Evolutionary conservation across 2,329 filamentous ascomycete species (phyloP).

Genomic region (Xylariaceae sp.): DNA sequence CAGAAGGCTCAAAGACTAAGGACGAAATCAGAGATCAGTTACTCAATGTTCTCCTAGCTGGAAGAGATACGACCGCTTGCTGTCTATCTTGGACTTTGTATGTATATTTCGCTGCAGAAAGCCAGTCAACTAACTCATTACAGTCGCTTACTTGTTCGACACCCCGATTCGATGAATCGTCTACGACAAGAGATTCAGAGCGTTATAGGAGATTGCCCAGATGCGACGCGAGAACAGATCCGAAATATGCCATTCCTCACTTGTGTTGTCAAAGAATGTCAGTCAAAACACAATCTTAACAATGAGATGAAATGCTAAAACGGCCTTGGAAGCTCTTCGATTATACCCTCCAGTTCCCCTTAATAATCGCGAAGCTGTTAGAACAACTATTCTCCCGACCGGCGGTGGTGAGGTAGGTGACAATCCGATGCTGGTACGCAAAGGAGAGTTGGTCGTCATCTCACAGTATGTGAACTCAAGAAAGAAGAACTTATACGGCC

Average conservation of each 20-base stretch:
- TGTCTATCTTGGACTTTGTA: slow-evolving; percentile 25
- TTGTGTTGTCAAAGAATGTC: slow-evolving; percentile 15
- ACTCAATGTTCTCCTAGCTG: slow-evolving; percentile 24
- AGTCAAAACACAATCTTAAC: background rate
- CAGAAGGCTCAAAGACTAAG: slow-evolving; percentile 1
- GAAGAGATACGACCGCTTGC: slow-evolving; percentile 25
- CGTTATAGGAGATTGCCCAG: slow-evolving; percentile 14
- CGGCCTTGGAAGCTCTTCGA: slow-evolving; percentile 38
- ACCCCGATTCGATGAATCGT: background rate
- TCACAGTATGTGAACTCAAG: slow-evolving; percentile 19
- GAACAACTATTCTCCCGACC: slow-evolving; percentile 34
- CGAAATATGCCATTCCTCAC: slow-evolving; percentile 21
- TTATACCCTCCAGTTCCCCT: slow-evolving; percentile 49
- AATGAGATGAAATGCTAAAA: background rate
- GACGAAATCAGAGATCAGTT: slow-evolving; percentile 22
- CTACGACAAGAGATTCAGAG: slow-evolving; percentile 7
- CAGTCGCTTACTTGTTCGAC: background rate
- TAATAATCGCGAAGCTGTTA: slow-evolving; percentile 45
- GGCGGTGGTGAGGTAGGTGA: slow-evolving; percentile 25
- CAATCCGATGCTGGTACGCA: slow-evolving; percentile 23
- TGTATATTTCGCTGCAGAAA: slow-evolving; percentile 1
- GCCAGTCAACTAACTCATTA: background rate
- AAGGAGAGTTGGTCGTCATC: slow-evolving; percentile 23
- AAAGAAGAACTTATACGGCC: slow-evolving; percentile 10
- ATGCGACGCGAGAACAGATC: slow-evolving; percentile 20